These are phyloP conservation scores for Leccinum uliginosum DNA, from an alignment of 768 basidiomycete genomes.

Conservation along the genomic window DNA sequence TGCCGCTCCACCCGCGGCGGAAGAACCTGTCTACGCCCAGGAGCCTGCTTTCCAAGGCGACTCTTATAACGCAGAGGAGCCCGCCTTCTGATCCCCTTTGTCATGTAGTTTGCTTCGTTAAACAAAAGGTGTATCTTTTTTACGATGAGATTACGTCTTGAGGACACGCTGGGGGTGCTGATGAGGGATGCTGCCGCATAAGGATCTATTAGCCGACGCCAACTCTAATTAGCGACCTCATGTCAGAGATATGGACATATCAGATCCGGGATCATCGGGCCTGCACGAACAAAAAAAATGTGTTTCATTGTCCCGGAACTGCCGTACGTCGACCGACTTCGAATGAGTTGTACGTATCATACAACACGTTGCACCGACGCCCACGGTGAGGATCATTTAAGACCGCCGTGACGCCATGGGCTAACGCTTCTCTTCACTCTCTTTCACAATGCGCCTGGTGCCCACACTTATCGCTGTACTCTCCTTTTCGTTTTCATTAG, in stretches of 20 bases:
- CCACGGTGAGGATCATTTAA: neutral
- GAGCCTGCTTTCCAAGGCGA: conserved; percentile 39
- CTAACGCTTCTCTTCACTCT: neutral
- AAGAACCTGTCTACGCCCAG: conserved; percentile 40
- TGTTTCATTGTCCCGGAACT: neutral
- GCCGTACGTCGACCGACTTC: neutral
- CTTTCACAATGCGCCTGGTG: conserved; percentile 17
- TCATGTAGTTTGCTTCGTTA: conserved; percentile 15
- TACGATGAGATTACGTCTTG: neutral
- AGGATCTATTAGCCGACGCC: no score
- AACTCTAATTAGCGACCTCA: neutral
- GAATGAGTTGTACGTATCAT: conserved; percentile 1
- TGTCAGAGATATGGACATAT: neutral
- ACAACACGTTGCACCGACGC: neutral
- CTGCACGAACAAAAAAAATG: no score
- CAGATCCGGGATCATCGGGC: no score
- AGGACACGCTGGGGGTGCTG: neutral
- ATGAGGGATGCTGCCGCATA: neutral
- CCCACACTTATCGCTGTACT: conserved; percentile 10
- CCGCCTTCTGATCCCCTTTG: conserved; percentile 51
- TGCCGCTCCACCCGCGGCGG: conserved; percentile 46
- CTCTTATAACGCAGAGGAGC: conserved; percentile 41
- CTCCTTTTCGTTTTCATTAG: conserved; percentile 11
- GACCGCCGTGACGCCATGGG: neutral
- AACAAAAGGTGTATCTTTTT: conserved; percentile 12